Evolutionary conservation across 306 rosid species (phyloP), one percentile per base, ranked within the genome.

Genomic region (Trifolium subterraneum): DNA sequence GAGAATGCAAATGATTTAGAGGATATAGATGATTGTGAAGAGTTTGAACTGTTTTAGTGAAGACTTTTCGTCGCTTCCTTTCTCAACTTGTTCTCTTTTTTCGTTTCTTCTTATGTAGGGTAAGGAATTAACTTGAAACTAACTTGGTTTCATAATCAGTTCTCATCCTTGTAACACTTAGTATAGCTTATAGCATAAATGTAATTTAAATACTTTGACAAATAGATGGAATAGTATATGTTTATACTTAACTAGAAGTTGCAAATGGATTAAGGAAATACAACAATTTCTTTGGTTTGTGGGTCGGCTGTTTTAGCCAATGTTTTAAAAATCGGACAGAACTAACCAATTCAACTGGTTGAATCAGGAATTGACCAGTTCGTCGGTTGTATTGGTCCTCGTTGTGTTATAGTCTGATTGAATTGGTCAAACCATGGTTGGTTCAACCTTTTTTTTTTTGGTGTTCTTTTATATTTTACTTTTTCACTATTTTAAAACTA

Each of bases 41-140:
- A 84, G 83, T 94, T 94, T 85, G 90, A 88, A 71, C 81, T 91
- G 85, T 91, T 94, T 85, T 94, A 94, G 90, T 70, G 62, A 75
- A 64, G n/a, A 58, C 55, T 70, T 42, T 58, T 35, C 48, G 66
- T 78, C 68, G 59, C 80, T 64, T 68, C 63, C 63, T 68, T 35
- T 52, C 23, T 52, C 59, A 36, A 35, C 61, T 20, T 1, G 12
- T 64, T 48, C 65, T 81, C 39, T 76, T 58, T 36, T 65, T 45
- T 74, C 41, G 29, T 66, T 76, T 71, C 72, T 75, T 75, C 58
- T 35, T 31, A 39, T 69, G 78, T 15, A 11, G 72, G 71, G 68
- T 58, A 48, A 51, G 72, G 71, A 78, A 31, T 54, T 55, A 71
- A 67, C 31, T 66, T 74, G 74, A 51, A 69, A 65, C 71, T 81